phyloP scores from a whole-genome alignment of 169 alveolate species.

The Toxoplasma gondii region DNA sequence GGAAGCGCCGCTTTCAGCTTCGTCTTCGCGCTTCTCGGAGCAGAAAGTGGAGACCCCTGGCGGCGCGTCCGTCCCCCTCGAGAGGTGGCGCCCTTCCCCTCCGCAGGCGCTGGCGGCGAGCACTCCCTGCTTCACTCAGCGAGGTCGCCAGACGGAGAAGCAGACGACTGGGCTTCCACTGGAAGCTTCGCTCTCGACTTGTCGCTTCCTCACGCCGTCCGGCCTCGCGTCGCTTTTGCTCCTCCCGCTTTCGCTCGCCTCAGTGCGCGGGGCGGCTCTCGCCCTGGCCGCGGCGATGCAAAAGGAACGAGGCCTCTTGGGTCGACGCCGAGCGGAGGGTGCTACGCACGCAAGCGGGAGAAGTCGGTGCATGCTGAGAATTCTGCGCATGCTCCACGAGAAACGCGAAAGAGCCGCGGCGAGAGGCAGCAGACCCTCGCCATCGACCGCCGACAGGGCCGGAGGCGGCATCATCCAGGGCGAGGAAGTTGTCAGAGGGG shows the following conservation, averaged over 20 bases:
- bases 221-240: neutral
- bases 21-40: too few relatives aligned
- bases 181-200: neutral
- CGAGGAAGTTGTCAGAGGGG: too few relatives aligned
- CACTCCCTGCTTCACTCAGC: too few relatives aligned
- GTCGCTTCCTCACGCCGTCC: neutral
- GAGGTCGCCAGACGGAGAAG: too few relatives aligned
- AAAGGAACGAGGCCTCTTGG: neutral
- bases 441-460: too few relatives aligned
- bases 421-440: neutral
- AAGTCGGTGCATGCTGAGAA: neutral
- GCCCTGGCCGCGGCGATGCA: neutral
- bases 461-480: too few relatives aligned
- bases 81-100: too few relatives aligned
- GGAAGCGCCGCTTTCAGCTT: too few relatives aligned
- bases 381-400: neutral
- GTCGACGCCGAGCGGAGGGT: neutral
- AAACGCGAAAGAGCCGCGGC: neutral
- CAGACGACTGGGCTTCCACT: neutral
- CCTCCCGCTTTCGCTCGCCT: neutral
- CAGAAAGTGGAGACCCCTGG: too few relatives aligned
- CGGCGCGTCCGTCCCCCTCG: too few relatives aligned
- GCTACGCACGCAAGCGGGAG: neutral
- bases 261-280: neutral
- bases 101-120: too few relatives aligned